Conservation (phyloP, 108 stramenopile species). For the Skeletonema marinoi region DNA sequence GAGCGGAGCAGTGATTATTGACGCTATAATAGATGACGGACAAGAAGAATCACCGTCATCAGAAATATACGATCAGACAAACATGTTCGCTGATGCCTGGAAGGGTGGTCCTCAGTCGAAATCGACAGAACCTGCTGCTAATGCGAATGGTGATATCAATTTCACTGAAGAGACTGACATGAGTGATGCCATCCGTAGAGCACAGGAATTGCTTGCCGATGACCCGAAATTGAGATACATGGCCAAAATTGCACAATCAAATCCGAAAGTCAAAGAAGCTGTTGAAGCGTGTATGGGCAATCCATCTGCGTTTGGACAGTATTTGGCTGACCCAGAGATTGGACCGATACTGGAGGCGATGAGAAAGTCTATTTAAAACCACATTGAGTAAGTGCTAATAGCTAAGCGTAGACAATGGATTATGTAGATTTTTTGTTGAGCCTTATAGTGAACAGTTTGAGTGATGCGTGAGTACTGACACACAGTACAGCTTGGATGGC, state of each 20-base stretch:
- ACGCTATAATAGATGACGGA: constrained; percentile 9
- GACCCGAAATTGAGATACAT: constrained; percentile 43
- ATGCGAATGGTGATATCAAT: not conserved
- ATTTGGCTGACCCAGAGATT: constrained; percentile 43
- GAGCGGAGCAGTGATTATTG: constrained; percentile 8
- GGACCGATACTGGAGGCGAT: constrained; percentile 48
- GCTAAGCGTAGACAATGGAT: too few relatives aligned
- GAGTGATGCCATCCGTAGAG: constrained; percentile 22
- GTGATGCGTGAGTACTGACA: too few relatives aligned
- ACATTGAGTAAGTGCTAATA: not conserved
- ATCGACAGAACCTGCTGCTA: not conserved
- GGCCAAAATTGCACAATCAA: constrained; percentile 34
- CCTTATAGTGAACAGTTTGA: too few relatives aligned
- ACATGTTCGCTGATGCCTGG: constrained; percentile 16
- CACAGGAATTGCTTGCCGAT: constrained; percentile 33
- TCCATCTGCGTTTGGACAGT: constrained; percentile 41
- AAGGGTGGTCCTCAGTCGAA: constrained; percentile 28
- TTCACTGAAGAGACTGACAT: not conserved
- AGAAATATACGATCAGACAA: not conserved
- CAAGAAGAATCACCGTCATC: constrained; percentile 6
- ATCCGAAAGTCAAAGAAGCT: constrained; percentile 42
- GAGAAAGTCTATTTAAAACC: constrained; percentile 33
- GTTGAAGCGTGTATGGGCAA: constrained; percentile 50
- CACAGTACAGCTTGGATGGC: too few relatives aligned
- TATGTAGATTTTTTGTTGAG: too few relatives aligned